phyloP scores from a whole-genome alignment of 495 filamentous ascomycete genomes.

The Bathelium albidoporum region DNA sequence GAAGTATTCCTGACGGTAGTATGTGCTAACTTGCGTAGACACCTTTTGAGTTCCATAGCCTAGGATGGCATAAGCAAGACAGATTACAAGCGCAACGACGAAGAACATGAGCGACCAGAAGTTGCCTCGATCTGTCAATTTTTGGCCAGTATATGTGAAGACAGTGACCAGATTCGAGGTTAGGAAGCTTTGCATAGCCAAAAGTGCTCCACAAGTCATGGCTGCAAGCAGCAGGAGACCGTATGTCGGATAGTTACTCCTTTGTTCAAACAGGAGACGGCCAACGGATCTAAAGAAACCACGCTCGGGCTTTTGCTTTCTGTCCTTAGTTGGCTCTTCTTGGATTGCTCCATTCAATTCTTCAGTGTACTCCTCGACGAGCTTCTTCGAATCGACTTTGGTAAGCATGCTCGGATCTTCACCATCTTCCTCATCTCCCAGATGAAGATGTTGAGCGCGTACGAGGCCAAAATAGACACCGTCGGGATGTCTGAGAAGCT shows the following conservation, averaged over 20 bases:
- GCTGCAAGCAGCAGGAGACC: neutral
- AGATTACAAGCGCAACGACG: conserved; percentile 37
- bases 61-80: conserved; percentile 41
- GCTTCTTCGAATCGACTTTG: conserved; percentile 5
- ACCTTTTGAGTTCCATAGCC: conserved; percentile 31
- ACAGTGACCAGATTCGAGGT: conserved; percentile 23
- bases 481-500: conserved; percentile 21
- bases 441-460: conserved; percentile 17
- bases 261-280: neutral
- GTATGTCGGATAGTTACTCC: neutral
- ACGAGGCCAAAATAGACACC: conserved; percentile 22
- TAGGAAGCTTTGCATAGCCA: conserved; percentile 27
- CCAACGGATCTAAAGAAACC: conserved; percentile 14
- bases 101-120: conserved; percentile 30
- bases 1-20: conserved; percentile 53
- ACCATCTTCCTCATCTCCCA: conserved; percentile 8
- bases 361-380: neutral
- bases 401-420: neutral
- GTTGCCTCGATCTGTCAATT: conserved; percentile 12
- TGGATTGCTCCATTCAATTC: conserved; percentile 9
- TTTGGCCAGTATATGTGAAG: conserved; percentile 7
- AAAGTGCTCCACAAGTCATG: conserved; percentile 17
- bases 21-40: conserved; percentile 23
- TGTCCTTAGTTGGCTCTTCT: neutral
- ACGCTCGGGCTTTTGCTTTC: conserved; percentile 16